Percentiles rank a stretch among this genome's conserved stretches.
These are phyloP conservation scores for Microcyclospora tardicrescens DNA, from an alignment of 2,329 filamentous ascomycete genomes.

Conservation along the genomic window DNA sequence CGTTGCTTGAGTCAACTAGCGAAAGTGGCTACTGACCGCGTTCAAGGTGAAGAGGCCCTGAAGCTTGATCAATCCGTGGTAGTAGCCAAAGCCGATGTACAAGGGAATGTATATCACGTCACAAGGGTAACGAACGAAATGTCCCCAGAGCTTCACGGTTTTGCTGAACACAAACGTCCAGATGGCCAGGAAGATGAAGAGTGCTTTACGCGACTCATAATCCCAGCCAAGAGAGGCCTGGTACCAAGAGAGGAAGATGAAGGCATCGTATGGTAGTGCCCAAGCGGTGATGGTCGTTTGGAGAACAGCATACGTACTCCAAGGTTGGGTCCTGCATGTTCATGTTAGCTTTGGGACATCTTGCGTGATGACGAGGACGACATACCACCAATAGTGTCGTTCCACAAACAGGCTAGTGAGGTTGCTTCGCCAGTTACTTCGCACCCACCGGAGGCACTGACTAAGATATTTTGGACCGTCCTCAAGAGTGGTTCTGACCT, in stretches of 20 bases:
- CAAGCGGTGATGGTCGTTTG: conserved; percentile 85
- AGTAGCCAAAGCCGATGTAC: conserved; percentile 84
- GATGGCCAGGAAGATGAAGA: conserved; percentile 46
- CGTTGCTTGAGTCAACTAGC: neutral
- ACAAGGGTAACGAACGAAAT: conserved; percentile 71
- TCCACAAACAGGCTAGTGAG: conserved; percentile 79
- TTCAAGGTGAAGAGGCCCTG: conserved; percentile 64
- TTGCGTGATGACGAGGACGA: conserved; percentile 15
- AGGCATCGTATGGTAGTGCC: conserved; percentile 63
- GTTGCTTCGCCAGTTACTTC: conserved; percentile 97
- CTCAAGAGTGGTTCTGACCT: conserved; percentile 86
- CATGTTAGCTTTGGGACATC: conserved; percentile 6
- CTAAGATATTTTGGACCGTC: conserved; percentile 79
- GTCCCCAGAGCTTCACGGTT: conserved; percentile 75
- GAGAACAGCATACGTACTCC: conserved; percentile 88
- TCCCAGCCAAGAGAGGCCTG: conserved; percentile 45
- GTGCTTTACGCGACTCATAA: conserved; percentile 29
- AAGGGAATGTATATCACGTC: conserved; percentile 70
- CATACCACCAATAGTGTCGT: conserved; percentile 76
- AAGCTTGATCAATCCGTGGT: conserved; percentile 84
- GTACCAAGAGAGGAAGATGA: conserved; percentile 57
- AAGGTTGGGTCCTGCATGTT: conserved; percentile 63
- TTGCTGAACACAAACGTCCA: conserved; percentile 77
- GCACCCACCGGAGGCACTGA: conserved; percentile 87
- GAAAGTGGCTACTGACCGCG: conserved; percentile 44